Evolutionary conservation across 371 early-diverging fungal genomes (phyloP).

Genomic region (Rhizopus stolonifer): DNA sequence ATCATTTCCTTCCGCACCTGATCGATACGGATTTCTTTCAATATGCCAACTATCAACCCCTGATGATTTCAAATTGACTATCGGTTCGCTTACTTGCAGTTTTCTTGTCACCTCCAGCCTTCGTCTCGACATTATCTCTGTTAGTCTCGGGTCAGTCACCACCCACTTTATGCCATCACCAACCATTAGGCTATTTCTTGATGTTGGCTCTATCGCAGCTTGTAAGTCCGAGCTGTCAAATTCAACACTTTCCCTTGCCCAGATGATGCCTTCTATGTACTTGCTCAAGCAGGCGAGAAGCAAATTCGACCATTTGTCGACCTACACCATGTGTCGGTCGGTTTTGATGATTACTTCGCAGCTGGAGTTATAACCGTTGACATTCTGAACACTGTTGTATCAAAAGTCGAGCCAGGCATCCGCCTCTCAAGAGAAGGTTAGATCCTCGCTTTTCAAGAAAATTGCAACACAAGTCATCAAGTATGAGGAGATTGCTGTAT

Average conservation of each 20-base stretch:
- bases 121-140: constrained; percentile 4
- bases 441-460: too few relatives aligned
- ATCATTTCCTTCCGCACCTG: constrained; percentile 10
- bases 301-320: constrained; percentile 11
- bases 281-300: constrained; percentile 4
- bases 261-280: constrained; percentile 3
- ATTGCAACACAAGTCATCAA: too few relatives aligned
- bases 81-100: constrained; percentile 5
- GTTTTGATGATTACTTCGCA: constrained; percentile 12
- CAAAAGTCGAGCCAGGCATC: too few relatives aligned
- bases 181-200: constrained; percentile 9
- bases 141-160: constrained; percentile 3
- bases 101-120: constrained; percentile 12
- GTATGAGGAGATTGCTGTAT: too few relatives aligned
- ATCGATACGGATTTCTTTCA: constrained; percentile 9
- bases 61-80: constrained; percentile 7
- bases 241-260: constrained; percentile 13
- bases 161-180: constrained; percentile 2
- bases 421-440: too few relatives aligned
- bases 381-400: too few relatives aligned
- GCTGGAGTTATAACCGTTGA: too few relatives aligned
- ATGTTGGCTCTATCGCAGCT: constrained; percentile 14
- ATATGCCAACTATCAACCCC: constrained; percentile 9
- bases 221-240: constrained; percentile 12
- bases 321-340: constrained; percentile 15